Evolutionary conservation across 306 rosid genomes (phyloP), one percentile per base, ranked within the genome.

Genomic region (Mimosa pudica): DNA sequence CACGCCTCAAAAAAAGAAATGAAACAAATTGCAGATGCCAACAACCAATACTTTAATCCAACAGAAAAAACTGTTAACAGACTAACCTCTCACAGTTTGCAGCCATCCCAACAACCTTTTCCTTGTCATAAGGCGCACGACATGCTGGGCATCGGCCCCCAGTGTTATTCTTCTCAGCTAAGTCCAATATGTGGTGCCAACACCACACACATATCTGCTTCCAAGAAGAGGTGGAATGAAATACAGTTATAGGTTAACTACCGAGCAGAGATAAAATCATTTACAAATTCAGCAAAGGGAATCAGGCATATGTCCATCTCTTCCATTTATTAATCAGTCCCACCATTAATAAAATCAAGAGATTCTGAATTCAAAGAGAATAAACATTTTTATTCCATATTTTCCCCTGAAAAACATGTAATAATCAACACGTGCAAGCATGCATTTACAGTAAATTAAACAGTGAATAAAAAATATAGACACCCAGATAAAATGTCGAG

Each of bases 111-210:
- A 91, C 99, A 81, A 93, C 93, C 85, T 90, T 95, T 79, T 92
- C 94, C 92, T 91, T 95, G 81, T 95, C 99, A 85, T 93, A 95
- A 75, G 97, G 82, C 35, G 88, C 49, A 76, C 97, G 98, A 78
- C 98, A 95, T 0, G 98, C 98, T 18, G 98, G 98, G 83, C 97
- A 95, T 79, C 92, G 91, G 79, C 99, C 99, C 70, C 89, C 99
- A 0, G 98, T 84, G 71, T 86, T 93, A 85, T 95, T 93, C 97
- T 95, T 95, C 89, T 93, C 97, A 24, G 98, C 99, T 91, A 96
- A 88, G 67, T 82, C 94, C 93, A 96, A 86, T 75, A 96, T 87
- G 83, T 96, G 99, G 85, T 96, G 98, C 98, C 98, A 96, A 82
- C 98, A 96, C 99, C 99, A 96, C 71, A 96, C 98, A 89, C 99